Percentiles rank a stretch among this genome's conserved stretches.
phyloP scores from a whole-genome alignment of 192 early-diverging fungal genomes.

The Coemansia sp. region DNA sequence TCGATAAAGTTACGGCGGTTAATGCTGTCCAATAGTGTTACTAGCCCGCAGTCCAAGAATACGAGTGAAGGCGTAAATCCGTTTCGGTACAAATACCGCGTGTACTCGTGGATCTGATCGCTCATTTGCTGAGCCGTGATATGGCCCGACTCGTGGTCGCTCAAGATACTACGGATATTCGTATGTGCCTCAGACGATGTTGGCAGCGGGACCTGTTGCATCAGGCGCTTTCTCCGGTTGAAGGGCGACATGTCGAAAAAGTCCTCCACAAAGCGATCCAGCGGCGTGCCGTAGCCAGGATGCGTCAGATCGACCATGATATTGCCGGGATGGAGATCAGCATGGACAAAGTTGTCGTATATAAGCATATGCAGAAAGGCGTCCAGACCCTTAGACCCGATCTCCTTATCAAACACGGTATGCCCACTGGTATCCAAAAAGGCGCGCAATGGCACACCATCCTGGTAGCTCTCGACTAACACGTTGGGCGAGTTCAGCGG shows the following conservation, averaged over 20 bases:
- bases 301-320: conserved; percentile 82
- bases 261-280: conserved; percentile 57
- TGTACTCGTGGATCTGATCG: conserved; percentile 31
- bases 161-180: conserved; percentile 29
- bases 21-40: conserved; percentile 69
- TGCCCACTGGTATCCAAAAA: conserved; percentile 68
- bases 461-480: conserved; percentile 83
- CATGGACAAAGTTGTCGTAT: conserved; percentile 92
- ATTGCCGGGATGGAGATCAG: conserved; percentile 94
- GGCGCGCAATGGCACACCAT: conserved; percentile 73
- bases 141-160: conserved; percentile 22
- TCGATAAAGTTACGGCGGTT: conserved; percentile 91
- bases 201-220: conserved; percentile 20
- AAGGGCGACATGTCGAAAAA: conserved; percentile 58
- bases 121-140: conserved; percentile 22
- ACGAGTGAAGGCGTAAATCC: conserved; percentile 80
- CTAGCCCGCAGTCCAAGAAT: conserved; percentile 92
- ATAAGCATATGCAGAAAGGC: conserved; percentile 90
- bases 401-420: conserved; percentile 70
- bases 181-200: conserved; percentile 32
- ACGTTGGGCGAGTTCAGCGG: conserved; percentile 64
- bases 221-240: conserved; percentile 14
- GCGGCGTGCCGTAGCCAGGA: conserved; percentile 59
- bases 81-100: conserved; percentile 57
- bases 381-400: conserved; percentile 83